Evolutionary conservation across 495 filamentous ascomycete genomes (phyloP), one percentile per base, ranked within the genome.

Genomic region (Aspergillus mulundensis): DNA sequence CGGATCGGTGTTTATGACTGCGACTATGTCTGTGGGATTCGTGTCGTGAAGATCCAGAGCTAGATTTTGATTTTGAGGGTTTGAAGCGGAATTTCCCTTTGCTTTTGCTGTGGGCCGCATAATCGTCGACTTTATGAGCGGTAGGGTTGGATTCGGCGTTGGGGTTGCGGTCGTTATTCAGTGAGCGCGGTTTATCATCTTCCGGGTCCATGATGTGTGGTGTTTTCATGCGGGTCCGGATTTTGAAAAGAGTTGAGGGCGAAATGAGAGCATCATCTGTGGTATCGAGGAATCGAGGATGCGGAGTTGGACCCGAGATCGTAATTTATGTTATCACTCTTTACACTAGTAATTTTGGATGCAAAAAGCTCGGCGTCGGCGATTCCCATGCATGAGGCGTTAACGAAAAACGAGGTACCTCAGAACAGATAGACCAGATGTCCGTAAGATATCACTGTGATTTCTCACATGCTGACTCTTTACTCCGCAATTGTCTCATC

Each of bases 71-170:
- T 30, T 46, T 59, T 39, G 62, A 36, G 2, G 32, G 65, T 50
- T 75, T 88, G 72, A 88, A 85, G 40, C 81, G 82, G 68, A 88
- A 84, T 66, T 74, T 83, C 7, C 64, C 52, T 47, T 45, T 53
- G 24, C 20, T 56, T 73, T 74, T 58, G 54, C 52, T 57, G 23
- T 58, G 54, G 23, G 49, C 34, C 5, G 57, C 40, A 45, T 70
- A 63, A 4, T 67, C 64, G 53, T 71, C 46, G 46, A 30, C 14
- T 36, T 54, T 11, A 30, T 18, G 38, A 16, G 38, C 38, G 3
- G 42, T 24, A 23, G 30, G 6, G 18, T 10, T 46, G 21, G 21
- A 28, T 28, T 46, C 21, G 14, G 43, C 3, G 24, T 3, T 14
- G 12, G 21, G 19, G 11, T 44, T 28, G 21, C 1, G 11, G 21